These are phyloP conservation scores for Starmerella stellata DNA, from an alignment of 805 yeast species.

Conservation along the genomic window DNA sequence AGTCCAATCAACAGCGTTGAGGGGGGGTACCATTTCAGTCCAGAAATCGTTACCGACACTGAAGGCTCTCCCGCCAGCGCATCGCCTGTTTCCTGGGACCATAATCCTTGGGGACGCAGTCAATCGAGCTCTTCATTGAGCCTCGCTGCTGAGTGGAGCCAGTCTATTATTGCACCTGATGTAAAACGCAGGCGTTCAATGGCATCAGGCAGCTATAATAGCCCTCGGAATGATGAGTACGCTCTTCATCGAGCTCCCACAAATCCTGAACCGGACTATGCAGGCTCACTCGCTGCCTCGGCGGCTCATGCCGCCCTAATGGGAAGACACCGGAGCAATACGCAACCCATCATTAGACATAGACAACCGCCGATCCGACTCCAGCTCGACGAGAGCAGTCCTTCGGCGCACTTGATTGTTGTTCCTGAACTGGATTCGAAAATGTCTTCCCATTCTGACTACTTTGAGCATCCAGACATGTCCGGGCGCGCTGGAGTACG, in stretches of 20 bases:
- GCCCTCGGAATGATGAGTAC: not conserved
- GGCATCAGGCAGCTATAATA: not conserved
- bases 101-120: not conserved
- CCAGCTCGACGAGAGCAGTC: conserved; percentile 13
- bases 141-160: not conserved
- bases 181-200: not conserved
- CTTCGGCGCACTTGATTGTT: conserved; percentile 14
- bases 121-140: not conserved
- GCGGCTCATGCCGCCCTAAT: conserved; percentile 14
- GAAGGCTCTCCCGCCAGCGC: not conserved
- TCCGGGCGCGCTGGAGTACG: not conserved
- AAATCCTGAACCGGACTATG: not conserved
- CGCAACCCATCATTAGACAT: conserved; percentile 11
- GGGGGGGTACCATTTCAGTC: not conserved
- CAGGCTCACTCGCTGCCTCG: conserved; percentile 10
- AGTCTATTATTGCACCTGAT: not conserved
- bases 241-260: not conserved
- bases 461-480: not conserved
- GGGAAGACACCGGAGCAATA: conserved; percentile 9
- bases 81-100: not conserved
- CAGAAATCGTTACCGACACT: not conserved
- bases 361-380: conserved; percentile 14
- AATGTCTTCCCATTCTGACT: not conserved
- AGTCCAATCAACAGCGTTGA: not conserved
- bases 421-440: conserved; percentile 5